A percentile compares a stretch with the other conserved stretches of the same genome.
Conservation (phyloP, 1,284 basidiomycete species). For the Schizopora paradoxa region DNA sequence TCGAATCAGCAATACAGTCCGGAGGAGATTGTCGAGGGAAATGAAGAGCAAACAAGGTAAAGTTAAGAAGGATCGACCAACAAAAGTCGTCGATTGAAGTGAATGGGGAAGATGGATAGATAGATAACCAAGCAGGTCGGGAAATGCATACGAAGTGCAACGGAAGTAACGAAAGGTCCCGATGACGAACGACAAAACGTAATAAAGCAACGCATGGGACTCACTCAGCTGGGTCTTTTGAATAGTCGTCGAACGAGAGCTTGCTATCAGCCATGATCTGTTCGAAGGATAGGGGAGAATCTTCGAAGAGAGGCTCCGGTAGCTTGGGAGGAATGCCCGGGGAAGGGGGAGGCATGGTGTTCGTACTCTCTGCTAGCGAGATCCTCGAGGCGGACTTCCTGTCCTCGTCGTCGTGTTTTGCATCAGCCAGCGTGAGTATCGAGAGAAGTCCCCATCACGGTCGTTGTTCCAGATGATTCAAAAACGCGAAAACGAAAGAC, state of each 20-base stretch:
- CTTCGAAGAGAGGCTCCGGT: conserved; percentile 14
- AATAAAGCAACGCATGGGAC: too few species aligned
- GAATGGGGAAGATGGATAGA: neutral
- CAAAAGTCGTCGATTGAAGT: neutral
- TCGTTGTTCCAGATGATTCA: too few species aligned
- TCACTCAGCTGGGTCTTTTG: conserved; percentile 13
- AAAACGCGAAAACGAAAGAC: too few species aligned
- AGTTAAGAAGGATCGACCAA: neutral
- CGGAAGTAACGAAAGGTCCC: too few species aligned
- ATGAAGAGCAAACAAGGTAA: neutral
- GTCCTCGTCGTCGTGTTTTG: neutral
- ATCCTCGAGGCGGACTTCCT: conserved; percentile 14
- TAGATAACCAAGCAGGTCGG: neutral
- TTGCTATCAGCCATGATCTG: conserved; percentile 12
- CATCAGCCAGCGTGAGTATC: too few species aligned
- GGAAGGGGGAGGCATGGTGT: neutral
- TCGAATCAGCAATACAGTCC: neutral
- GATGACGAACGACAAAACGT: too few species aligned
- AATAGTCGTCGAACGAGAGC: conserved; percentile 3
- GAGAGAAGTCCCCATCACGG: too few species aligned
- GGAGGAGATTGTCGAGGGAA: neutral
- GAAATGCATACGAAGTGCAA: conserved; percentile 1
- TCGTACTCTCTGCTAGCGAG: conserved; percentile 15
- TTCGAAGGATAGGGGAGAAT: conserved; percentile 11
- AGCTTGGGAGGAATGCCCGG: conserved; percentile 11